A percentile compares a stretch with the other conserved stretches of the same genome.
phyloP scores from a whole-genome alignment of 805 yeast genomes.

The Yueomyces sinensis region DNA sequence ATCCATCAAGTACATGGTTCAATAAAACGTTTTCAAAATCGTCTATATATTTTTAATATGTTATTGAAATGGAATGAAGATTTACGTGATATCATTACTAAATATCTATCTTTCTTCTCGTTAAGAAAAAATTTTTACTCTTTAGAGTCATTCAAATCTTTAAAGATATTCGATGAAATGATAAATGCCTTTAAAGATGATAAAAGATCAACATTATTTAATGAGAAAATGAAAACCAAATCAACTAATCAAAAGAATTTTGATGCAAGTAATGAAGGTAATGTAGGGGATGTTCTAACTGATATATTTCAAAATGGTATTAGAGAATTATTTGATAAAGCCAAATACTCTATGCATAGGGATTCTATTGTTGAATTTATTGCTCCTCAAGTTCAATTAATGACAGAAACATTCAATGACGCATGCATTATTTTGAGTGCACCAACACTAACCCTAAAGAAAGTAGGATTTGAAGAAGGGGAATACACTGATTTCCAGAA shows the following conservation, averaged over 20 bases:
- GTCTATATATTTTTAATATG: constrained; percentile 61
- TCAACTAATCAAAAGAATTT: not conserved
- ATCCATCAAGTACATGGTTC: not conserved
- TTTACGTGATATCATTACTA: constrained; percentile 48
- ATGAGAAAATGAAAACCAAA: not conserved
- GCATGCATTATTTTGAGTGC: constrained; percentile 57
- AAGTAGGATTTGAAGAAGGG: constrained; percentile 47
- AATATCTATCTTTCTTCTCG: constrained; percentile 40
- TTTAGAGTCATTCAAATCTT: constrained; percentile 35
- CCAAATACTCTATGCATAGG: not conserved
- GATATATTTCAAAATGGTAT: constrained; percentile 1
- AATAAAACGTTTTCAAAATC: constrained; percentile 27
- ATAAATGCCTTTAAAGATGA: not conserved
- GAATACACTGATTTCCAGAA: constrained; percentile 28
- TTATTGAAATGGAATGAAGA: constrained; percentile 69
- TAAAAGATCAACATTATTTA: not conserved
- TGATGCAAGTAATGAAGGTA: not conserved
- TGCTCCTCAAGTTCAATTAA: constrained; percentile 73
- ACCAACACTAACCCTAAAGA: constrained; percentile 54
- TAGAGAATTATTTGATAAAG: not conserved
- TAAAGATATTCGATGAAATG: constrained; percentile 38
- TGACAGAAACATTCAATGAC: constrained; percentile 36
- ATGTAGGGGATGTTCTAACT: not conserved
- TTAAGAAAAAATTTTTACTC: constrained; percentile 31
- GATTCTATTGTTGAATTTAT: constrained; percentile 40